Percentiles rank a stretch among this genome's conserved stretches.
These are phyloP conservation scores for Yamadazyma epiphylla DNA, from an alignment of 1,139 yeast species.

Conservation along the genomic window DNA sequence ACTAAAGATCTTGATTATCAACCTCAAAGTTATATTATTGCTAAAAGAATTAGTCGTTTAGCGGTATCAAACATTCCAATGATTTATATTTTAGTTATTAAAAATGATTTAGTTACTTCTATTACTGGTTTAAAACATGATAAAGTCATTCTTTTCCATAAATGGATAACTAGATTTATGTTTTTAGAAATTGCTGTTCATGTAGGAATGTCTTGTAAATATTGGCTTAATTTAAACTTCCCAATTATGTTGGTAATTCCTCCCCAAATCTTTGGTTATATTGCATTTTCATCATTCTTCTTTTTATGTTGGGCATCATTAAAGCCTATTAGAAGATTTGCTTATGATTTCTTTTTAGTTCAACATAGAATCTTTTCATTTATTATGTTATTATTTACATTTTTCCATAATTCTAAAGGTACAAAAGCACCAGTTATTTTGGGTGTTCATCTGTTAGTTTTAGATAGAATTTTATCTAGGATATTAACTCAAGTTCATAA, in stretches of 20 bases:
- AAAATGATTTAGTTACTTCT: constrained; percentile 37
- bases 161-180: constrained; percentile 42
- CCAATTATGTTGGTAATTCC: constrained; percentile 42
- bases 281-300: constrained; percentile 37
- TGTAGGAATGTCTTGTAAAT: constrained; percentile 25
- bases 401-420: constrained; percentile 36
- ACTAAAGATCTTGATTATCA: constrained; percentile 39
- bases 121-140: constrained; percentile 43
- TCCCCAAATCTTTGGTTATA: constrained; percentile 50
- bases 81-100: constrained; percentile 31
- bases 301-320: constrained; percentile 35
- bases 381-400: constrained; percentile 40
- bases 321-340: constrained; percentile 33
- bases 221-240: constrained; percentile 41
- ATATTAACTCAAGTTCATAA: constrained; percentile 29
- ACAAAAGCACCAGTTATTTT: constrained; percentile 33
- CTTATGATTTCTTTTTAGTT: constrained; percentile 43
- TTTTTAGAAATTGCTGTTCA: constrained; percentile 39
- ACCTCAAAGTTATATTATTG: constrained; percentile 35
- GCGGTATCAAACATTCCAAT: constrained; percentile 42
- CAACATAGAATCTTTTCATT: constrained; percentile 42
- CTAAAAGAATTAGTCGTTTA: constrained; percentile 41
- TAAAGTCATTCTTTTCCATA: constrained; percentile 35
- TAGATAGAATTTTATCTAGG: constrained; percentile 37
- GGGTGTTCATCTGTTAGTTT: constrained; percentile 42